A percentile compares a stretch with the other conserved stretches of the same genome.
These are phyloP conservation scores for Suhomyces prunicola DNA, from an alignment of 805 yeast genomes.

Conservation along the genomic window DNA sequence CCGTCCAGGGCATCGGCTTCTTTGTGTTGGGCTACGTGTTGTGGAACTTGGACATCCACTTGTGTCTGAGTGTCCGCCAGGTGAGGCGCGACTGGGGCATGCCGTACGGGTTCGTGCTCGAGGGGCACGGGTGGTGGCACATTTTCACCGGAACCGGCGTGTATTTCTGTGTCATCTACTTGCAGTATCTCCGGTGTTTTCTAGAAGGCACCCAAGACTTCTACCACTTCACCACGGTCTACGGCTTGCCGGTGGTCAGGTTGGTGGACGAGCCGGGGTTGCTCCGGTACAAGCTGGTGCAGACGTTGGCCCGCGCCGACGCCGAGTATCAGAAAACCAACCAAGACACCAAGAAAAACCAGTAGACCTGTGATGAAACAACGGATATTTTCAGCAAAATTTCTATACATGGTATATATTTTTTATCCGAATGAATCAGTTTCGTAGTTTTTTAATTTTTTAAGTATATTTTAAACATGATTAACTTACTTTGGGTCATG, in stretches of 20 bases:
- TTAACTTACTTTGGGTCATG: too few species aligned
- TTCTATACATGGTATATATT: too few species aligned
- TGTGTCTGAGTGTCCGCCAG: constrained; percentile 58
- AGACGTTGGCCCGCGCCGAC: constrained; percentile 14
- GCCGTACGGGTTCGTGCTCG: constrained; percentile 83
- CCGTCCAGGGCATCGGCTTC: constrained; percentile 55
- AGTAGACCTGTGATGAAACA: too few species aligned
- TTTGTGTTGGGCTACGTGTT: constrained; percentile 74
- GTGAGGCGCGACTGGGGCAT: constrained; percentile 66
- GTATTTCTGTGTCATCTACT: constrained; percentile 75
- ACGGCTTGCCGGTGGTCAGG: constrained; percentile 35
- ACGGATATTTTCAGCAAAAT: too few species aligned
- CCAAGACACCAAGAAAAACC: not conserved
- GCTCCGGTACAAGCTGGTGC: constrained; percentile 13
- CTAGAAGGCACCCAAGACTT: constrained; percentile 54
- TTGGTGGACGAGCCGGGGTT: constrained; percentile 26
- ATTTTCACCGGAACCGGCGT: constrained; percentile 82
- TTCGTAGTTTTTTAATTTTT: too few species aligned
- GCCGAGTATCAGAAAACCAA: not conserved
- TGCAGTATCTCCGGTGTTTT: constrained; percentile 70
- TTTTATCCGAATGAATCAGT: too few species aligned
- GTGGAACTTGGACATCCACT: constrained; percentile 88
- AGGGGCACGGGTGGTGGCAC: constrained; percentile 99
- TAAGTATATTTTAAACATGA: too few species aligned
- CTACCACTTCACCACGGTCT: constrained; percentile 57